Evolutionary conservation across 2,329 filamentous ascomycete genomes (phyloP), one percentile per base, ranked within the genome.

Genomic region (Hysterium pulicare): DNA sequence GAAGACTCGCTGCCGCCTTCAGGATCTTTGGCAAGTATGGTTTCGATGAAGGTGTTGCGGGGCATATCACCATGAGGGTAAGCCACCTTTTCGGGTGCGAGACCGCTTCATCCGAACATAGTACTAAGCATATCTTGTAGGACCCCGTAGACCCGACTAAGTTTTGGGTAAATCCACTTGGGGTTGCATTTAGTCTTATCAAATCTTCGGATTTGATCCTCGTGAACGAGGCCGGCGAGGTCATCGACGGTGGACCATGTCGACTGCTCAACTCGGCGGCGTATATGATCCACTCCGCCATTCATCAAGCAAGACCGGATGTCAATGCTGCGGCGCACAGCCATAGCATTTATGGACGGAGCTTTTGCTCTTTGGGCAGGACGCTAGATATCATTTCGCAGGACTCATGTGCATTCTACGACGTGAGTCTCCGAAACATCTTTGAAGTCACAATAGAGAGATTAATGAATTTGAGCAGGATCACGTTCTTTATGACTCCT

Each of bases 121-220:
- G 17, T 16, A 24, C 9, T 33, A 36, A 23, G 10, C n/a, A 31
- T 15, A 3, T n/a, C 17, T n/a, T 20, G 2, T 33, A 65, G 62
- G 65, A 84, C 47, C 81, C 81, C 0, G 73, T 83, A 5, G 74
- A 81, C 30, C 76, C 77, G 0, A 62, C 69, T 4, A 78, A 73
- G 0, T 83, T 84, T 66, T 84, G 81, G 82, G 79, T 86, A 4
- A 85, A 85, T 50, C 82, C 82, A 0, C 82, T 84, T 42, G 81
- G 81, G 9, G 72, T 79, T 2, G 73, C 78, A 2, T 85, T 83
- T 64, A 77, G 76, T 5, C 67, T 80, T 41, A 77, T 86, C 33
- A 83, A 79, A 43, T 73, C 75, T 0, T 82, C 79, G 0, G 82
- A 87, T 49, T 71, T 87, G n/a, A 84, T 87, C 41, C 78, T 76